Conservation (phyloP, 2,329 filamentous ascomycete species). For the Lachnellula cervina region DNA sequence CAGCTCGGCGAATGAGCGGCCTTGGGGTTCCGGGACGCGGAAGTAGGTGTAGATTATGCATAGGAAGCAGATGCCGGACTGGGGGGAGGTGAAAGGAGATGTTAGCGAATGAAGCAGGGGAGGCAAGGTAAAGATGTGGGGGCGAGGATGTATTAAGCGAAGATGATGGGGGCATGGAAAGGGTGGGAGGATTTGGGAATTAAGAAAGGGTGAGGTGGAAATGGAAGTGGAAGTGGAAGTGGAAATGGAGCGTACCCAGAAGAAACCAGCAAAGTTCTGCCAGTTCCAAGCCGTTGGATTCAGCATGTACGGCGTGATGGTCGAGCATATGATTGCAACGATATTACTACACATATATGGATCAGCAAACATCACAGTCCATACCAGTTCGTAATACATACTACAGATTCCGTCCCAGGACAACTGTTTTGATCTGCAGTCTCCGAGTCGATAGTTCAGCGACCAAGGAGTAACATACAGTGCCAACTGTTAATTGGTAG, state of each 20-base stretch:
- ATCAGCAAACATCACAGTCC: not conserved
- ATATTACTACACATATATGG: slow-evolving; percentile 46
- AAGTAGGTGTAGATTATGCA: slow-evolving; percentile 69
- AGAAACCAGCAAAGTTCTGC: slow-evolving; percentile 79
- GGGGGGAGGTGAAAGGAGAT: not conserved
- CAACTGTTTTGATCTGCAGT: slow-evolving; percentile 87
- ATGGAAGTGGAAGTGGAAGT: too few relatives aligned
- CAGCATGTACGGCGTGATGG: slow-evolving; percentile 88
- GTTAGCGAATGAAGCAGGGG: too few relatives aligned
- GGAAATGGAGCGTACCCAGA: slow-evolving; percentile 42
- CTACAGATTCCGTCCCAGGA: slow-evolving; percentile 68
- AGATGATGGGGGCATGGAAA: too few relatives aligned
- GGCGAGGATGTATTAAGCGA: too few relatives aligned
- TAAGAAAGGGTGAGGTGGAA: not conserved
- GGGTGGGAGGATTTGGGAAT: too few relatives aligned
- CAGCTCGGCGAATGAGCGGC: slow-evolving; percentile 79
- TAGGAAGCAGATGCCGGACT: slow-evolving; percentile 55
- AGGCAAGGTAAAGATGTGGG: too few relatives aligned
- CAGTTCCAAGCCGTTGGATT: slow-evolving; percentile 85
- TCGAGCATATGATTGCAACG: slow-evolving; percentile 72
- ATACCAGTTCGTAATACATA: not conserved
- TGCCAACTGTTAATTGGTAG: slow-evolving; percentile 84
- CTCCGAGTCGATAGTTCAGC: slow-evolving; percentile 77
- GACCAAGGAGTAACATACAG: slow-evolving; percentile 85
- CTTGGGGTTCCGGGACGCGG: slow-evolving; percentile 72